Evolutionary conservation across 106 monocot genomes (phyloP).

Genomic region (Gastrodia elata): DNA sequence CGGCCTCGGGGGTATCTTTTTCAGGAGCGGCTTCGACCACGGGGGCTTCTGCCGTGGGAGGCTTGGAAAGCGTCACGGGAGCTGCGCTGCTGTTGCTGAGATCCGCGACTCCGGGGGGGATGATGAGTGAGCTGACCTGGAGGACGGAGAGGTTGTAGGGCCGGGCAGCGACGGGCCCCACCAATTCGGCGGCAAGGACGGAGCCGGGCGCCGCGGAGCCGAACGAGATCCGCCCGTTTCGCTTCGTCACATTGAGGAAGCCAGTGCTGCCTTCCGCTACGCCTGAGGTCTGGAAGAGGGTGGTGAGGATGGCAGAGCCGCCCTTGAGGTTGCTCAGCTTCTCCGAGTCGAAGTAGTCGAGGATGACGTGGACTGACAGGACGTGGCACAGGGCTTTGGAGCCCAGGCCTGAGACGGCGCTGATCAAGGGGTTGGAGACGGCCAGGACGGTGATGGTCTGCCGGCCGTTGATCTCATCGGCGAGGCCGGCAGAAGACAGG

Average conservation of each 20-base stretch:
- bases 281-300: conserved; percentile 47
- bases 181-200: conserved; percentile 7
- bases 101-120: conserved; percentile 23
- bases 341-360: conserved; percentile 42
- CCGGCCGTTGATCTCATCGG: conserved; percentile 35
- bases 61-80: neutral
- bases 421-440: conserved; percentile 16
- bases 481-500: conserved; percentile 32
- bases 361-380: conserved; percentile 40
- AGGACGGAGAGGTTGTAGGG: conserved; percentile 57
- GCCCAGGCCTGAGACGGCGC: conserved; percentile 11
- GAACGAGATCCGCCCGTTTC: conserved; percentile 11
- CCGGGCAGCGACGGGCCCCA: conserved; percentile 9
- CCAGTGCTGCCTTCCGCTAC: conserved; percentile 18
- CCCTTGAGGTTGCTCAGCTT: conserved; percentile 28
- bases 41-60: neutral
- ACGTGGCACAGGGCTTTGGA: conserved; percentile 12
- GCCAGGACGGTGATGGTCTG: conserved; percentile 45
- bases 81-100: neutral
- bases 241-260: conserved; percentile 42
- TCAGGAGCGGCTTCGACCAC: neutral
- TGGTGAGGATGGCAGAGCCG: conserved; percentile 19
- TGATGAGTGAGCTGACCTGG: conserved; percentile 30
- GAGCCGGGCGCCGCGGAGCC: conserved; percentile 33
- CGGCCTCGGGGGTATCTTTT: neutral